Evolutionary conservation across 106 monocot species (phyloP).

Genomic region (Allium fistulosum): DNA sequence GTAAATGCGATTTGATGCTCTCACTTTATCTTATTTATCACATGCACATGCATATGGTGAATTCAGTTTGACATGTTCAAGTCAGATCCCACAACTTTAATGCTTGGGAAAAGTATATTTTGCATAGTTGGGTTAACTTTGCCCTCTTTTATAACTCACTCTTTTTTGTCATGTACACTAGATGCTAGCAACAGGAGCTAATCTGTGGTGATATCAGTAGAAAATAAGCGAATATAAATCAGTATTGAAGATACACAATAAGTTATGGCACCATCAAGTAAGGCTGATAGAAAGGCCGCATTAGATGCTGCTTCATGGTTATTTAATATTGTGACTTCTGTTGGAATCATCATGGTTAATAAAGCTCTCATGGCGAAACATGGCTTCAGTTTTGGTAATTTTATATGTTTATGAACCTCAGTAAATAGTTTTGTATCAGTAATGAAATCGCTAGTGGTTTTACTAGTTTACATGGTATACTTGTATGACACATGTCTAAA

Average conservation of each 20-base stretch:
- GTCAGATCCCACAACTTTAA: too few species aligned
- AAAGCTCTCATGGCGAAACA: constrained; percentile 63
- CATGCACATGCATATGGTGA: too few species aligned
- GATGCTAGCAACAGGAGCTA: constrained; percentile 1
- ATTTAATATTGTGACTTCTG: constrained; percentile 68
- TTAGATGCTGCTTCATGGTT: constrained; percentile 52
- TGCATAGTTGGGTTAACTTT: background rate
- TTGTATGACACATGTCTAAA: too few species aligned
- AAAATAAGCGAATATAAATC: background rate
- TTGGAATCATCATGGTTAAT: constrained; percentile 73
- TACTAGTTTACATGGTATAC: too few species aligned
- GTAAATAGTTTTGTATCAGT: too few species aligned
- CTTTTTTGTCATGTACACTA: background rate
- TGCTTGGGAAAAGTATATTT: too few species aligned
- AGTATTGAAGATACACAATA: background rate
- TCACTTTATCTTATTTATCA: too few species aligned
- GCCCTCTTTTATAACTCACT: background rate
- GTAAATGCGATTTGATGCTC: too few species aligned
- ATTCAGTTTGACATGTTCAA: too few species aligned
- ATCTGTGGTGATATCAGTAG: constrained; percentile 8
- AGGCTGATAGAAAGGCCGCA: constrained; percentile 44
- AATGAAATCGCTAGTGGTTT: too few species aligned
- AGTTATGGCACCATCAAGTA: constrained; percentile 49
- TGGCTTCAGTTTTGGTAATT: constrained; percentile 62
- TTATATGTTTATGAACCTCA: background rate